A percentile compares a stretch with the other conserved stretches of the same genome.
Evolutionary conservation across 225 moss, liverwort and hornwort species (phyloP).

Genomic region (Lunularia cruciata): DNA sequence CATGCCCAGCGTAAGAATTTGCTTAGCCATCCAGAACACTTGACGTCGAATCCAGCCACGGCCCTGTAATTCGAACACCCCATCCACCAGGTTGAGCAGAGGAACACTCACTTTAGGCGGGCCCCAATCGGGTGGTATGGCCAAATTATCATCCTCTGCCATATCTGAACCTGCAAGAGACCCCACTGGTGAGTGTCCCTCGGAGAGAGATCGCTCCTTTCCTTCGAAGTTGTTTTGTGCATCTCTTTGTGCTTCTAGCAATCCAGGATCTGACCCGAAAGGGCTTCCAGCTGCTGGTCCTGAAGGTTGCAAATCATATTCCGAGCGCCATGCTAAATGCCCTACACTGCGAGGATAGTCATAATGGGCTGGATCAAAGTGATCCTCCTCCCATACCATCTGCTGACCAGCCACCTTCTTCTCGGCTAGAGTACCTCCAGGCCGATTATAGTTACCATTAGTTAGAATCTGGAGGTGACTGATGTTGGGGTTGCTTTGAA

Average conservation of each 20-base stretch:
- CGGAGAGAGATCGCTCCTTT: conserved; percentile 67
- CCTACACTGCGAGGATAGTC: conserved; percentile 21
- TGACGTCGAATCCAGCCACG: conserved; percentile 98
- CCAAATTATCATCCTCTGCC: conserved; percentile 68
- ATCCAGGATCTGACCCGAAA: conserved; percentile 46
- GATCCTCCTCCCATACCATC: conserved; percentile 42
- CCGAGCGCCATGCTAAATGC: conserved; percentile 60
- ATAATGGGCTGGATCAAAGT: conserved; percentile 11
- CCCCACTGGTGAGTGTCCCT: conserved; percentile 83
- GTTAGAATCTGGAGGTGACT: conserved; percentile 30
- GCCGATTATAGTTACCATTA: background rate
- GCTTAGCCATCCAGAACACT: conserved; percentile 97
- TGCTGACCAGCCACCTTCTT: conserved; percentile 22
- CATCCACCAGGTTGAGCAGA: conserved; percentile 84
- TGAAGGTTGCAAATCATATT: conserved; percentile 36
- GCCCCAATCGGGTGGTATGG: conserved; percentile 90
- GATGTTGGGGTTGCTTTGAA: conserved; percentile 7
- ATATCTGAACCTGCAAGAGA: conserved; percentile 60
- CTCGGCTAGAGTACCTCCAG: background rate
- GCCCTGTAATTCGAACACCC: conserved; percentile 84
- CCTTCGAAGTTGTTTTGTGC: conserved; percentile 35
- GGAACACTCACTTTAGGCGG: conserved; percentile 96
- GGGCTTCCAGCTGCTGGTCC: conserved; percentile 21
- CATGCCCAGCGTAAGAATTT: conserved; percentile 91
- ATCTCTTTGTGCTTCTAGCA: conserved; percentile 39